phyloP scores from a whole-genome alignment of 2,329 filamentous ascomycete genomes.

The Spiromastix sp. region DNA sequence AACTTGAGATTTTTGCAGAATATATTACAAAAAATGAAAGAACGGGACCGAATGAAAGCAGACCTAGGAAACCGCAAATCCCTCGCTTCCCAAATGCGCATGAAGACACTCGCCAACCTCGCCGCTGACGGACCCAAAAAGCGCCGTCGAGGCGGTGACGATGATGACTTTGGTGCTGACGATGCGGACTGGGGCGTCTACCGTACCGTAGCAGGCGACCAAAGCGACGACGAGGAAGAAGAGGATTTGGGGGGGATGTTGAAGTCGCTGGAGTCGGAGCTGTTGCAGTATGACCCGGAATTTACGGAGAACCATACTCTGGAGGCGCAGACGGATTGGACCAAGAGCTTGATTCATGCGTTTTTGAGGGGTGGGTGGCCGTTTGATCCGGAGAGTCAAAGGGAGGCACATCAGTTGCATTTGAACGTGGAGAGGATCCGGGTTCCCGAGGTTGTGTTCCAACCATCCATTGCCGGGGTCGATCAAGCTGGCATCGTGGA shows the following conservation, averaged over 20 bases:
- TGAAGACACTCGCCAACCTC: constrained; percentile 96
- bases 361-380: constrained; percentile 82
- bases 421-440: constrained; percentile 94
- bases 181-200: constrained; percentile 98
- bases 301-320: constrained; percentile 90
- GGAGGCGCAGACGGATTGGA: constrained; percentile 92
- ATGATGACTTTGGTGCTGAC: constrained; percentile 93
- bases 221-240: constrained; percentile 80
- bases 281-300: constrained; percentile 73
- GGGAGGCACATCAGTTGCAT: constrained; percentile 78
- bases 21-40: constrained; percentile 75
- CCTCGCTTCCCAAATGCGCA: constrained; percentile 87
- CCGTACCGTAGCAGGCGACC: constrained; percentile 71
- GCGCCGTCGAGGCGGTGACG: constrained; percentile 79
- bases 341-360: constrained; percentile 77
- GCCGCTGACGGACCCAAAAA: constrained; percentile 79
- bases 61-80: constrained; percentile 96
- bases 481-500: constrained; percentile 92
- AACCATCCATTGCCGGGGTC: constrained; percentile 80
- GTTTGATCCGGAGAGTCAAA: constrained; percentile 68
- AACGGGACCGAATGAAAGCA: constrained; percentile 83
- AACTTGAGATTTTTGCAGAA: constrained; percentile 31
- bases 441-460: constrained; percentile 86
- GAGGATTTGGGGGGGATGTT: constrained; percentile 71
- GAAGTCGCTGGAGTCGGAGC: constrained; percentile 68